These are phyloP conservation scores for Ganoderma sp. DNA, from an alignment of 1,284 basidiomycete species.

Conservation along the genomic window DNA sequence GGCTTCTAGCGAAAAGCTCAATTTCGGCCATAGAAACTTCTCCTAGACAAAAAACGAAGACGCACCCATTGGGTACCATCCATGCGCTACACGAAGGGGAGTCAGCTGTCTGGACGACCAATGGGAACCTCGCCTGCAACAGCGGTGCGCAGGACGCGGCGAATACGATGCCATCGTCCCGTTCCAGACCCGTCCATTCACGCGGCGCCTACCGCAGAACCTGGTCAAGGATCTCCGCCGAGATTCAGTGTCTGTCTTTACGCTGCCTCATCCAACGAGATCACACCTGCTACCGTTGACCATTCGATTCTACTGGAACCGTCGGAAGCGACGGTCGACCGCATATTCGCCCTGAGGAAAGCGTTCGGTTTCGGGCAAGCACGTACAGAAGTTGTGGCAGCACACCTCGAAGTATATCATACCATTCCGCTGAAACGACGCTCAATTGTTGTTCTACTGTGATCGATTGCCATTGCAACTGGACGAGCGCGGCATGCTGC, in stretches of 20 bases:
- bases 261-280: no score
- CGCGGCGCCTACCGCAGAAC: slow-evolving; percentile 61
- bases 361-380: slow-evolving; percentile 8
- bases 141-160: slow-evolving; percentile 73
- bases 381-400: background rate
- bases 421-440: slow-evolving; percentile 49
- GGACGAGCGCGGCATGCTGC: slow-evolving; percentile 39
- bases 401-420: slow-evolving; percentile 62
- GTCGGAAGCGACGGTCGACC: slow-evolving; percentile 59
- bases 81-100: slow-evolving; percentile 50
- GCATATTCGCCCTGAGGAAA: slow-evolving; percentile 64
- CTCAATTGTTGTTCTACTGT: background rate
- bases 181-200: slow-evolving; percentile 78
- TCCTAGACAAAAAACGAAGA: slow-evolving; percentile 3
- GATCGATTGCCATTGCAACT: slow-evolving; percentile 7
- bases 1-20: slow-evolving; percentile 51
- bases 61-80: slow-evolving; percentile 61
- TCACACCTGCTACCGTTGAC: slow-evolving; percentile 61
- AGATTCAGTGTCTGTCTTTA: background rate
- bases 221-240: slow-evolving; percentile 33
- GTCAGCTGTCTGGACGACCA: slow-evolving; percentile 1
- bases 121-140: slow-evolving; percentile 50
- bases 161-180: slow-evolving; percentile 60
- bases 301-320: slow-evolving; percentile 36
- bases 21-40: background rate